A percentile compares a stretch with the other conserved stretches of the same genome.
phyloP scores from a whole-genome alignment of 225 moss, liverwort and hornwort genomes.

The Sphagnum contortum region DNA sequence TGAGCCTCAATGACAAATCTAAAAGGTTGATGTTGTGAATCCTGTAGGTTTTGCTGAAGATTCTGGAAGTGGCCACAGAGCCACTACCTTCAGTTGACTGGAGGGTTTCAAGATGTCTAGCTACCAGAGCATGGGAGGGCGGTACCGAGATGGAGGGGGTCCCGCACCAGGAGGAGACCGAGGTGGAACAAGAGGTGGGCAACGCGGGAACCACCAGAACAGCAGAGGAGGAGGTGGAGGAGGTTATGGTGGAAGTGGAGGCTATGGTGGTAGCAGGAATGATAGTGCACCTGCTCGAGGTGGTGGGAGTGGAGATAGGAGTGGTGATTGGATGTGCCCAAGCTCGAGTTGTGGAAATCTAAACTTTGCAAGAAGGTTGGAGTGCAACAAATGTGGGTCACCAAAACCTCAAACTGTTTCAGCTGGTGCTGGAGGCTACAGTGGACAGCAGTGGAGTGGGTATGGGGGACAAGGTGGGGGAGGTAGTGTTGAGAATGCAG shows the following conservation, averaged over 20 bases:
- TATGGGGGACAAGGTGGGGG: slow-evolving; percentile 40
- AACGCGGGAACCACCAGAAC: slow-evolving; percentile 24
- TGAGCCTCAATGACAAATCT: no score
- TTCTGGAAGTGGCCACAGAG: no score
- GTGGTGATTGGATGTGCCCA: slow-evolving; percentile 52
- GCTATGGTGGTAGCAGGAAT: slow-evolving; percentile 23
- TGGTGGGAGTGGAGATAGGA: slow-evolving; percentile 35
- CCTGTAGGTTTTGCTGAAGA: no score
- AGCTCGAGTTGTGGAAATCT: slow-evolving; percentile 51
- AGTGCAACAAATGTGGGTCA: slow-evolving; percentile 48
- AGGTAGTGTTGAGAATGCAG: slow-evolving; percentile 31
- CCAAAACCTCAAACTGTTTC: slow-evolving; percentile 35
- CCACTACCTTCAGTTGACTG: no score
- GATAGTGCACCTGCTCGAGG: slow-evolving; percentile 30
- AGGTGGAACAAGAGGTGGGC: slow-evolving; percentile 31
- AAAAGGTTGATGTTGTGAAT: no score
- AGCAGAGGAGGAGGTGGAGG: slow-evolving; percentile 10
- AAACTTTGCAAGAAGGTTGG: slow-evolving; percentile 52
- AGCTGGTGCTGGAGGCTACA: slow-evolving; percentile 23
- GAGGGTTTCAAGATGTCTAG: slow-evolving; percentile 22
- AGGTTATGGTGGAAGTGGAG: slow-evolving; percentile 1
- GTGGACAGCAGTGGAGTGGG: slow-evolving; percentile 24
- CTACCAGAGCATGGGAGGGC: slow-evolving; percentile 26
- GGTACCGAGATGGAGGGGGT: slow-evolving; percentile 46
- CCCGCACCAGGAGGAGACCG: slow-evolving; percentile 32